phyloP scores from a whole-genome alignment of 1,139 yeast species.

The Sugiyamaella japonica region DNA sequence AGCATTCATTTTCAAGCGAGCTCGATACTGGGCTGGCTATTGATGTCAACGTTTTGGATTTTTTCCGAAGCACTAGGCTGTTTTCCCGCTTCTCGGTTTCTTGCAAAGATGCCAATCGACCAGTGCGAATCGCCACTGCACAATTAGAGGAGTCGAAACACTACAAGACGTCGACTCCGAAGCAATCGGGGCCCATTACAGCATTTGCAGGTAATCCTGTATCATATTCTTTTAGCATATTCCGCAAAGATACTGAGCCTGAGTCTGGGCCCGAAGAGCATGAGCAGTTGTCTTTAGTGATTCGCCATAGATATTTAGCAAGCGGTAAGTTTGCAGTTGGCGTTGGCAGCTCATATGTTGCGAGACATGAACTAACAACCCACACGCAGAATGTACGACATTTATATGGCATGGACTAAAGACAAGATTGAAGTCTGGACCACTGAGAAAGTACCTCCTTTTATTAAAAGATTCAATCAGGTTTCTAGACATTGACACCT shows the following conservation, averaged over 20 bases:
- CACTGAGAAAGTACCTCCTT: conserved; percentile 9
- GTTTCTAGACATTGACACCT: not conserved
- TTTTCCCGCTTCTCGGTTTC: conserved; percentile 71
- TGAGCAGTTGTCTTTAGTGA: conserved; percentile 24
- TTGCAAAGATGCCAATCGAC: conserved; percentile 52
- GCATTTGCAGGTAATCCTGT: conserved; percentile 73
- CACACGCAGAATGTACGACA: conserved; percentile 22
- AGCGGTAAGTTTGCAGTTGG: conserved; percentile 26
- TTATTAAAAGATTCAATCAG: conserved; percentile 5
- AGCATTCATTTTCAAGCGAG: conserved; percentile 25
- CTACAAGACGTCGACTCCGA: conserved; percentile 45
- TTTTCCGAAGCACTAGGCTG: conserved; percentile 55
- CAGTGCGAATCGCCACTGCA: conserved; percentile 55
- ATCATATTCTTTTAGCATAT: conserved; percentile 57
- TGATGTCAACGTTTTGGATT: conserved; percentile 77
- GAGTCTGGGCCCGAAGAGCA: not conserved
- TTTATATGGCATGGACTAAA: conserved; percentile 27
- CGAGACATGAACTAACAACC: not conserved
- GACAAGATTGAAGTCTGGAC: conserved; percentile 21
- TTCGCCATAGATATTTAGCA: conserved; percentile 27
- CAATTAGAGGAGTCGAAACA: conserved; percentile 45
- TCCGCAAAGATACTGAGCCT: conserved; percentile 26
- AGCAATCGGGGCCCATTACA: conserved; percentile 42
- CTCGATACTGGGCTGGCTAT: conserved; percentile 46
- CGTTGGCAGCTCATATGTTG: not conserved